Base-by-base conservation (phyloP, 208 protist species). In the Crithidia sp. region DNA sequence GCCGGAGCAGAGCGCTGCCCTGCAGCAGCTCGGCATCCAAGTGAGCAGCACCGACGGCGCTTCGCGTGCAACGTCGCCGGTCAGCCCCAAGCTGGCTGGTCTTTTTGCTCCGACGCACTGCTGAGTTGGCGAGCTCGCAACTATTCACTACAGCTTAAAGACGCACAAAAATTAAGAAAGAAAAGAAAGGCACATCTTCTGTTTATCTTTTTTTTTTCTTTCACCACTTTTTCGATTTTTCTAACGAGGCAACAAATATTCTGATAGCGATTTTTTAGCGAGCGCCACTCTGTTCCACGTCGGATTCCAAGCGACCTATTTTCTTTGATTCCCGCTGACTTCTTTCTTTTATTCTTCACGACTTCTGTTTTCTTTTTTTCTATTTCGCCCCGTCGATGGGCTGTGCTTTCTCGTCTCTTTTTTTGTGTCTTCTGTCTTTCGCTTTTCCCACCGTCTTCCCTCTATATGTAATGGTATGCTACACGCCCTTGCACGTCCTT, bases 71-170 rank as follows among this genome's bases (percentile, higher is more conserved):
- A 16, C 75, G 7, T 19, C 44, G 28, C 28, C 28, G 6, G 54
- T 86, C 43, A 74, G 65, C 61, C 71, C 71, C 39, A 82, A 82
- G 41, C 43, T 79, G 0, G 17, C 45, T 9, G 45, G 4, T 47
- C 54, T 79, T 16, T 37, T 79, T 36, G 19, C 60, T 16, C 74
- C 67, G 13, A 73, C 55, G 45, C 44, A 41, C 45, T 65, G 19
- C 8, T 56, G 28, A 64, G 53, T 17, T 8, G 65, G 65, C 41
- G 19, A 17, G 53, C 43, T 53, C 43, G 49, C 37, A 49, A 8
- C 36, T 28, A 54, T 28, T 13, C 37, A 44, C 8, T 19, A 16
- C 19, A 9, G 47, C 44, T 45, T 71, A 4, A 67, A 36, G 73
- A 16, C 16, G 4, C 19, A 71, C 36, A 58, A 45, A 59, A 70